Percentiles rank a stretch among this genome's conserved stretches.
phyloP scores from a whole-genome alignment of 2,329 filamentous ascomycete species.

The Aurifilum marmelostoma region DNA sequence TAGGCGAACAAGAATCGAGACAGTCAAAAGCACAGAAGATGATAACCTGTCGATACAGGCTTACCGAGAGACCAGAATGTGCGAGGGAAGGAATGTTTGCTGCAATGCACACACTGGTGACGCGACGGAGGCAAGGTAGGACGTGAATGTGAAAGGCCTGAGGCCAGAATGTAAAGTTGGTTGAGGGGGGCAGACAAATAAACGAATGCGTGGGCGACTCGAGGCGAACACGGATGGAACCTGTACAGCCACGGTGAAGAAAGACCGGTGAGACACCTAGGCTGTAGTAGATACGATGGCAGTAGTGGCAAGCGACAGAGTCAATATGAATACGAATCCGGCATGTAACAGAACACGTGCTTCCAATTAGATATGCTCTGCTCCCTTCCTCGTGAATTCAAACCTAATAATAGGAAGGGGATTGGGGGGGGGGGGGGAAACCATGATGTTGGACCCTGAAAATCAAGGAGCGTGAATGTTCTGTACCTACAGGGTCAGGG shows the following conservation, averaged over 20 bases:
- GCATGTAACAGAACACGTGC: not conserved
- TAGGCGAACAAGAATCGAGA: not conserved
- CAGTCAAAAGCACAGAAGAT: not conserved
- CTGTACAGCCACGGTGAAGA: not conserved
- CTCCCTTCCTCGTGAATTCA: not conserved
- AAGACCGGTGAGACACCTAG: not conserved
- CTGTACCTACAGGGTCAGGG: not conserved
- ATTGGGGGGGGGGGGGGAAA: not conserved
- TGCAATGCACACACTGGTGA: not conserved
- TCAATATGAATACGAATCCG: not conserved
- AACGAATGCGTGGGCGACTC: not conserved
- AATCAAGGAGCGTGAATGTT: not conserved
- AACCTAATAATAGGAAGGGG: not conserved
- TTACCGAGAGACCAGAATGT: not conserved
- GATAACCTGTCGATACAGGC: conserved; percentile 2
- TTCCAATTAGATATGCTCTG: not conserved
- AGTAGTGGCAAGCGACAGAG: not conserved
- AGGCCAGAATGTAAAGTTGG: not conserved
- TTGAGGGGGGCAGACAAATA: not conserved
- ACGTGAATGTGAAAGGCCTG: not conserved
- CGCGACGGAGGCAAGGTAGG: not conserved
- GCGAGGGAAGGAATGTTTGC: not conserved
- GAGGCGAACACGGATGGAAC: not conserved
- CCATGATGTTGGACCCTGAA: not conserved
- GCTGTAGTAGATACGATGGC: not conserved